phyloP scores from a whole-genome alignment of 495 filamentous ascomycete species.

The Echria macrotheca region DNA sequence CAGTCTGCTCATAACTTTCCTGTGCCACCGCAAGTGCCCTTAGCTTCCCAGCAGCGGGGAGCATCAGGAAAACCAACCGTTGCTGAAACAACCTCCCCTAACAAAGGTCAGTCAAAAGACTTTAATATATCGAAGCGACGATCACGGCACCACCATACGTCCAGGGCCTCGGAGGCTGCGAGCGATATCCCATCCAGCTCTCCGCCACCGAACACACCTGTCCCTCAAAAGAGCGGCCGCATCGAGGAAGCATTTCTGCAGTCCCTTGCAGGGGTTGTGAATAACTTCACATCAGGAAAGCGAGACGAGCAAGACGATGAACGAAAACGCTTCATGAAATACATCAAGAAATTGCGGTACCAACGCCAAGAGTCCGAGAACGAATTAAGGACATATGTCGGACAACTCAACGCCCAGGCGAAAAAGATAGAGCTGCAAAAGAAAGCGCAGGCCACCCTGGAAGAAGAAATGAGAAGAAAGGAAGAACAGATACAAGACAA shows the following conservation, averaged over 20 bases:
- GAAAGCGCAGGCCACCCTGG: slow-evolving; percentile 8
- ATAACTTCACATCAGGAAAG: no score
- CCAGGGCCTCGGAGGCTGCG: neutral
- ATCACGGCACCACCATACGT: neutral
- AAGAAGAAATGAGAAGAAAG: neutral
- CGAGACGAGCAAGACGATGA: no score
- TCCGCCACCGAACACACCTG: no score
- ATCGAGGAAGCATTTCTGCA: no score
- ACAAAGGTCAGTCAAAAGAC: neutral
- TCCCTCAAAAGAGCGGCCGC: no score
- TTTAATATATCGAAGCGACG: slow-evolving; percentile 6
- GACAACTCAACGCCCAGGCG: neutral
- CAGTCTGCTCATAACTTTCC: no score
- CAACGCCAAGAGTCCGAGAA: neutral
- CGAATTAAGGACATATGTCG: neutral
- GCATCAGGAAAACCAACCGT: no score
- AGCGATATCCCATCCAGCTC: no score
- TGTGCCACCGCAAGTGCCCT: no score
- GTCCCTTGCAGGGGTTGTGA: neutral
- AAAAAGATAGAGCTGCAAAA: neutral
- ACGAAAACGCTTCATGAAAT: neutral
- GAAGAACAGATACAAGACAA: neutral
- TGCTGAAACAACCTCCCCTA: no score
- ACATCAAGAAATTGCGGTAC: neutral
- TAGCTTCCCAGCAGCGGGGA: no score